Evolutionary conservation across 139 green algal species (phyloP).

Genomic region (Monoraphidium neglectum): DNA sequence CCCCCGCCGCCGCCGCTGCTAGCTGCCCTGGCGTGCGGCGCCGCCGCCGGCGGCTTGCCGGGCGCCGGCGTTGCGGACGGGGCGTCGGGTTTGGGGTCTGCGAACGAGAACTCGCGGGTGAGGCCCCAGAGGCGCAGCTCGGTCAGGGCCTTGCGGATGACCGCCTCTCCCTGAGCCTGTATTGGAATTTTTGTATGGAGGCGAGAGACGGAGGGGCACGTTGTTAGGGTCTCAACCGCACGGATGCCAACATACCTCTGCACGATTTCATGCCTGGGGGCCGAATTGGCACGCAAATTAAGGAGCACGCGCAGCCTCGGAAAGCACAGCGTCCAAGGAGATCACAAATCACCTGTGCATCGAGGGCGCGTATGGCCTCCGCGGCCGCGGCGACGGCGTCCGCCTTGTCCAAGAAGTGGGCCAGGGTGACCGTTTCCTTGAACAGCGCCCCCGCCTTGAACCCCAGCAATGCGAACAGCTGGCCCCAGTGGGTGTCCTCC

Average conservation of each 20-base stretch:
- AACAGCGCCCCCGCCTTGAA: conserved; percentile 52
- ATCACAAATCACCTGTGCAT: conserved; percentile 52
- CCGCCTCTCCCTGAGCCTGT: conserved; percentile 72
- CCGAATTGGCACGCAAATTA: too few species aligned
- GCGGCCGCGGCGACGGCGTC: conserved; percentile 53
- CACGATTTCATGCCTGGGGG: too few species aligned
- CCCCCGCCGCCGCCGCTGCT: background rate
- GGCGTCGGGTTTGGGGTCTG: conserved; percentile 5
- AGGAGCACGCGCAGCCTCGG: too few species aligned
- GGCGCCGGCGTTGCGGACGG: background rate
- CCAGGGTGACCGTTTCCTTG: conserved; percentile 71
- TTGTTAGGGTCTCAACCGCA: too few species aligned
- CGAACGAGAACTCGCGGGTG: conserved; percentile 66
- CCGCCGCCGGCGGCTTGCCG: background rate
- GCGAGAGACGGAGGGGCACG: too few species aligned
- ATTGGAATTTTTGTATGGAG: background rate
- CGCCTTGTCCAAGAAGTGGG: conserved; percentile 71
- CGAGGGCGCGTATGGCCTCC: conserved; percentile 68
- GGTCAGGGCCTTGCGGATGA: conserved; percentile 76
- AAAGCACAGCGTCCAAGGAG: too few species aligned
- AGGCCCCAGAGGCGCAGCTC: conserved; percentile 84
- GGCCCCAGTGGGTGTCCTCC: conserved; percentile 78
- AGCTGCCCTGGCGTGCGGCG: background rate
- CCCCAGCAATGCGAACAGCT: conserved; percentile 72
- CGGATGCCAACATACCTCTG: too few species aligned